Evolutionary conservation across 208 protist species (phyloP), one percentile per base, ranked within the genome.

Genomic region (Novymonas esmeraldas): DNA sequence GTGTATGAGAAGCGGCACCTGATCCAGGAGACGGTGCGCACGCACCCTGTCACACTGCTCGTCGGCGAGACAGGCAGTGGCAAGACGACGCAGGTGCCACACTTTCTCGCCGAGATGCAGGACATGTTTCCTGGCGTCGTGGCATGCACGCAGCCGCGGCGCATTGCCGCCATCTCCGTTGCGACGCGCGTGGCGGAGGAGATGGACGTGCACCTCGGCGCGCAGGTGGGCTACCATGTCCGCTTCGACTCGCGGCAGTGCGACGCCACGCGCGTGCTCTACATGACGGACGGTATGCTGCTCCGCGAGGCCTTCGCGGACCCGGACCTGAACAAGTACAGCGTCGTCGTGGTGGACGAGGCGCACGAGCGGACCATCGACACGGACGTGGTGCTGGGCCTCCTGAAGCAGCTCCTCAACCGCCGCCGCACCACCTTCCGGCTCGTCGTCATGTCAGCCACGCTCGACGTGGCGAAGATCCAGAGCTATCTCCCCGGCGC

Each of bases 261-360:
- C 38, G 61, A 74, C 10, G 72, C 91, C n/a, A 99, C 99, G 7
- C 85, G 88, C 22, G 90, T 99, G 39, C 96, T 99, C 41, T 99
- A 99, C 82, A 95, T 99, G 85, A 99, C 99, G 7, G 98, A 99
- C 82, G 98, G 98, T 79, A 99, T 99, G 93, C 79, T 99, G 29
- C 81, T 99, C 33, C 92, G 98, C 34, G 98, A 99, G 80, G 73
- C 73, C 24, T 65, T 70, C 34, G 28, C 71, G 22, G 98, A 99
- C 72, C 65, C 81, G 7, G 57, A 94, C n/a, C 66, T 99, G 2
- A 52, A 20, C 6, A 59, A 86, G 22, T 99, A 99, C 85, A 85
- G 82, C 48, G 87, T 98, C 3, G 89, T 99, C 34, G 98, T 99
- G 41, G 89, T 99, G 0, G 99, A 99, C 80, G 99, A 99, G 84